Evolutionary conservation across 108 stramenopile genomes (phyloP), one percentile per base, ranked within the genome.

Genomic region (Fistulifera solaris): DNA sequence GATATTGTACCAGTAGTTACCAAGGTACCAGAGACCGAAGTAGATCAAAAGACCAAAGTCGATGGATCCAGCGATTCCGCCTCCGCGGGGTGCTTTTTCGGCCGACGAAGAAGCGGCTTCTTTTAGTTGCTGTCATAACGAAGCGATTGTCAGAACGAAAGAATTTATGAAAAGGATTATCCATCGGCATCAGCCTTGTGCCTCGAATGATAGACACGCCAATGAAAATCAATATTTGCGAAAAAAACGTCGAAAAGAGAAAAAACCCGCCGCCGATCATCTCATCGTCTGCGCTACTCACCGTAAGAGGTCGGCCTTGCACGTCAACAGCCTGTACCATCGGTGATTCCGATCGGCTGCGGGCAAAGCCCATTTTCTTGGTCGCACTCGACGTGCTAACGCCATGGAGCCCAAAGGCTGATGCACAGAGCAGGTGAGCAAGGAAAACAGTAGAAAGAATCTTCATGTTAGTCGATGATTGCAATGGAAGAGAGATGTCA

Each of bases 1-100:
- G 50, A 85, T 81, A 72, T 87, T 83, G 72, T 86, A 81, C 52
- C 82, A 90, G 73, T 92, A 92, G 70, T 95, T 95, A 48, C 94
- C 94, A 17, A 95, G 72, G 71, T 95, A 95, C 94, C 94, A 95
- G 19, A 92, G 80, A 46, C 66, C 59, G 59, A 95, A 90, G 75
- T 95, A 95, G 38, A 73, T 41, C 38, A 90, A 55, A n/a, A 95
- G 77, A 24, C 85, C 80, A 55, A 94, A 40, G 68, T 94, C 93
- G 17, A 87, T 51, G 40, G 70, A 62, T 19, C 31, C 31, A 35
- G 54, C 66, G n/a, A 54, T 10, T 11, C 25, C n/a, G 39, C 62
- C 62, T 21, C 62, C 62, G 62, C 54, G 54, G 38, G 53, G 51
- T 1, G 27, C 22, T 7, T 26, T 17, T 15, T 16, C 51, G 31